Conservation (phyloP, 116 monocot species). For the Zostera marina region DNA sequence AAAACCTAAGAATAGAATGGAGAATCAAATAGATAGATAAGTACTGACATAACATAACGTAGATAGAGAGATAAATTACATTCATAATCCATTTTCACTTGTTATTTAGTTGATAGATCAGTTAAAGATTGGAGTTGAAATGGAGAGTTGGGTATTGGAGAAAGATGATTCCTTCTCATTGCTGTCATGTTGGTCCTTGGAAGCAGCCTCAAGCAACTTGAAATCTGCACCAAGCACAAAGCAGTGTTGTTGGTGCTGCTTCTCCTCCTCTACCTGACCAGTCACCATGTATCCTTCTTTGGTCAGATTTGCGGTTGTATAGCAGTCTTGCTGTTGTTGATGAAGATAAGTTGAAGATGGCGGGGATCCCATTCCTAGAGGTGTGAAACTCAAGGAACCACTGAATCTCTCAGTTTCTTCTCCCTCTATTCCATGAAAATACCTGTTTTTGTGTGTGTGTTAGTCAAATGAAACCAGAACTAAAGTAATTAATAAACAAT, state of each 20-base stretch:
- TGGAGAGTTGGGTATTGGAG: constrained; percentile 73
- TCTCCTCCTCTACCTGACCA: constrained; percentile 6
- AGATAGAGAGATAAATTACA: too few species aligned
- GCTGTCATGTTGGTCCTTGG: constrained; percentile 3
- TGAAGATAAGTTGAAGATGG: neutral
- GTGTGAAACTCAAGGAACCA: constrained; percentile 26
- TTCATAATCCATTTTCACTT: too few species aligned
- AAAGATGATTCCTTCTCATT: constrained; percentile 11
- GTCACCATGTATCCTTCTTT: neutral
- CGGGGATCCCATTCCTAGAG: constrained; percentile 16
- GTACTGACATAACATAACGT: too few species aligned
- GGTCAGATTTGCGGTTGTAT: constrained; percentile 1
- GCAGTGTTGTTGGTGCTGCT: constrained; percentile 45
- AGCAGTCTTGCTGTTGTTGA: constrained; percentile 6
- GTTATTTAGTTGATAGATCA: too few species aligned
- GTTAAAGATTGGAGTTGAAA: constrained; percentile 37
- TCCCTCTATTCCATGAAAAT: constrained; percentile 30
- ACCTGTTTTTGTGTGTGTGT: constrained; percentile 16
- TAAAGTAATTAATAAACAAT: neutral
- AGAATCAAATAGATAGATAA: too few species aligned
- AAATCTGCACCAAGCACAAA: constrained; percentile 70
- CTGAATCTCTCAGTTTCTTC: constrained; percentile 28
- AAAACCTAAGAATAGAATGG: too few species aligned
- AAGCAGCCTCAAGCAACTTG: constrained; percentile 16
- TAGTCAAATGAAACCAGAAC: neutral